phyloP scores from a whole-genome alignment of 768 basidiomycete genomes.

The Chalciporus chontae region DNA sequence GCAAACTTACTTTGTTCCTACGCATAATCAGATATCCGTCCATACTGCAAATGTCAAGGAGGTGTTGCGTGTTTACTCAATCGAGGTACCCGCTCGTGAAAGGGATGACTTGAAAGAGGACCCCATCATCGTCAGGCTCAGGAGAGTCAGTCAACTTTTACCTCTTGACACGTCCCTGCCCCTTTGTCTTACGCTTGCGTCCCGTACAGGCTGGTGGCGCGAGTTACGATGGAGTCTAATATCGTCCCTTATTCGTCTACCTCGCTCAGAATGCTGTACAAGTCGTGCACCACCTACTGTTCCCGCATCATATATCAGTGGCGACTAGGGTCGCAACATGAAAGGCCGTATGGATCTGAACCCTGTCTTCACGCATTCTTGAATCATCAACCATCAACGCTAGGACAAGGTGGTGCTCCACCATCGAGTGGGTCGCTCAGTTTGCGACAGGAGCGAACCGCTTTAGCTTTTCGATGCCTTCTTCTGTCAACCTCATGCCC shows the following conservation, averaged over 20 bases:
- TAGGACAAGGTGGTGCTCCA: not conserved
- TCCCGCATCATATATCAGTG: conserved; percentile 21
- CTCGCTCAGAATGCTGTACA: conserved; percentile 10
- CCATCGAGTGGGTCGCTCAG: conserved; percentile 8
- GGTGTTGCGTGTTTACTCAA: conserved; percentile 72
- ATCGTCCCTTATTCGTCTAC: conserved; percentile 13
- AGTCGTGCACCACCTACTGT: conserved; percentile 9
- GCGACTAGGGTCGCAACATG: conserved; percentile 14
- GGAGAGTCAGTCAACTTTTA: conserved; percentile 58
- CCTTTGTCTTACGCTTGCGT: conserved; percentile 17
- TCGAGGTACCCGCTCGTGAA: conserved; percentile 84
- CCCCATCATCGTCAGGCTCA: conserved; percentile 74
- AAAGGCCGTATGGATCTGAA: too few species aligned
- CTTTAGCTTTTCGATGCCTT: conserved; percentile 60
- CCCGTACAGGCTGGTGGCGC: conserved; percentile 73
- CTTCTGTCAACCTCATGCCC: conserved; percentile 76
- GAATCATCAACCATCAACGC: not conserved
- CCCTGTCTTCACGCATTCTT: too few species aligned
- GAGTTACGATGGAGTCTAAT: conserved; percentile 80
- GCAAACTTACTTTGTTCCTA: conserved; percentile 26
- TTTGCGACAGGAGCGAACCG: conserved; percentile 35
- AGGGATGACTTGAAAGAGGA: conserved; percentile 85
- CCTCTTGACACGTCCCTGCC: not conserved
- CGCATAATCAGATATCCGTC: conserved; percentile 72
- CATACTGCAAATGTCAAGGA: conserved; percentile 86